A percentile compares a stretch with the other conserved stretches of the same genome.
phyloP scores from a whole-genome alignment of 179 eudicot species.

The Spinacia oleracea region DNA sequence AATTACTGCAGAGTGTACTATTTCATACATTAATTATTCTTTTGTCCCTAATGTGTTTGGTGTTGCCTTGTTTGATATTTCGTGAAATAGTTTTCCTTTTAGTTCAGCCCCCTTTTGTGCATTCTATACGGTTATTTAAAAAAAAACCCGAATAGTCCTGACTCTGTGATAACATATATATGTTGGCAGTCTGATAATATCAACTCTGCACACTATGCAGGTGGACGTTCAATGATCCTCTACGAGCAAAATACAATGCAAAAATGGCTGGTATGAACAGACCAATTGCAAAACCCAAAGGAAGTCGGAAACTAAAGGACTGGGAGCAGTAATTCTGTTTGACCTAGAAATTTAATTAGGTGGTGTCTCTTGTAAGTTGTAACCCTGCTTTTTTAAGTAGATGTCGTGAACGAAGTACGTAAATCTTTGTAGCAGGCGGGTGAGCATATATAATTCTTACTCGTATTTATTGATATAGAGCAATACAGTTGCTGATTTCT shows the following conservation, averaged over 20 bases:
- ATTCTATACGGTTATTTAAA: neutral
- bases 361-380: neutral
- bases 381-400: neutral
- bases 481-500: neutral
- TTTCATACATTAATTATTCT: too few species aligned
- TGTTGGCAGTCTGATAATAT: slow-evolving; percentile 6
- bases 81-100: neutral
- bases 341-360: neutral
- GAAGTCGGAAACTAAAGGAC: slow-evolving; percentile 86
- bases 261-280: slow-evolving; percentile 94
- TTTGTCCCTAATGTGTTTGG: too few species aligned
- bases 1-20: neutral
- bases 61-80: neutral
- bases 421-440: neutral
- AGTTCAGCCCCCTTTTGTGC: neutral
- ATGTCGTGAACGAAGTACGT: slow-evolving; percentile 9
- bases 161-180: too few species aligned
- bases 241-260: slow-evolving; percentile 76
- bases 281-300: slow-evolving; percentile 81
- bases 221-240: slow-evolving; percentile 84
- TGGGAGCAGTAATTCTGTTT: slow-evolving; percentile 50
- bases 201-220: slow-evolving; percentile 39
- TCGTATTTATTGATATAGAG: too few species aligned
- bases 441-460: neutral
- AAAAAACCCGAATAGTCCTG: neutral